Base-by-base conservation (phyloP, 441 rosid species). In the Pelargonium myrrhifolium region DNA sequence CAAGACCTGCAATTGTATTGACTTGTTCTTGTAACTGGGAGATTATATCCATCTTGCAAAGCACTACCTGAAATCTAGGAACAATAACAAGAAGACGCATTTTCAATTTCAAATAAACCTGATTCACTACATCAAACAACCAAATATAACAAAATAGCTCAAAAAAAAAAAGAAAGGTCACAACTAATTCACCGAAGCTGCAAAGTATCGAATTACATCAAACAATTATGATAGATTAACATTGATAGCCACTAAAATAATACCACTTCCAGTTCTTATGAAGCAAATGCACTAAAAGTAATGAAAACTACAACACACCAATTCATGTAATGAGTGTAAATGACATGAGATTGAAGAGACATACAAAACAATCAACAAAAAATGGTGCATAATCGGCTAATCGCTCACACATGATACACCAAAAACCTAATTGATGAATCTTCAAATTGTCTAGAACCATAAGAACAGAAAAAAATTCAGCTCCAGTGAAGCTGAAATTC, bases 1-100 rank as follows among this genome's bases (percentile, higher is more conserved):
- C 80, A 43, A 85, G 79, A 0, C 87, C 83, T 8, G 96, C 96
- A n/a, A 93, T 80, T 7, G 82, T 47, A 69, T 91, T 88, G 37
- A 89, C 90, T 81, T 91, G 97, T 69, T 93, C 99, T 79, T 94
- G 97, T 70, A 94, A 84, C 77, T 94, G 99, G 42, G 96, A 89
- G 10, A 94, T 94, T 74, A 91, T 85, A 72, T 89, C 97, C 97
- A 94, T 91, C 77, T 81, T 68, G 31, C 21, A 60, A 39, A 65
- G 6, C 58, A 51, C 58, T 51, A 51, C 58, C 18, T 51, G 58
- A 51, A 12, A 51, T 51, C 17, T 21, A 14, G 21, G 18, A 17
- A 51, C 18, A 20, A 51, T 51, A 51, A 51, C 21, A 51, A 51
- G 21, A 51, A 51, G 22, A 51, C 17, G 21, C 21, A 51, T 17